These are phyloP conservation scores for Chaetothyriales sp. DNA, from an alignment of 2,329 filamentous ascomycete genomes.

Conservation along the genomic window DNA sequence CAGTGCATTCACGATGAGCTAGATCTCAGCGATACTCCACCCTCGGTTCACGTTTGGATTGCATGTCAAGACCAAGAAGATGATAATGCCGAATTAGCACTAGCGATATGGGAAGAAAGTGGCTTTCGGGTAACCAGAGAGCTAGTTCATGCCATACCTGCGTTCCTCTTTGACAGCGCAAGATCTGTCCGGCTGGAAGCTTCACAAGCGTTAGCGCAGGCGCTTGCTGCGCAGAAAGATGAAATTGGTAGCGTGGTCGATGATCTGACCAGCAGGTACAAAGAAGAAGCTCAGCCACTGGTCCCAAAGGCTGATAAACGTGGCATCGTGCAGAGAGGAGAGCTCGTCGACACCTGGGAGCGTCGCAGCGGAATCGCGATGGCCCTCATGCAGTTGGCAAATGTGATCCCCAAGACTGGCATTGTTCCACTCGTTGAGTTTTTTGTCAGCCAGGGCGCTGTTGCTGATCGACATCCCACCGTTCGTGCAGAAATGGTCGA, in stretches of 20 bases:
- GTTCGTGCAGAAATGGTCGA: constrained; percentile 88
- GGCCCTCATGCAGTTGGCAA: constrained; percentile 69
- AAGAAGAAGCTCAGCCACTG: constrained; percentile 66
- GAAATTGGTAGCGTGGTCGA: constrained; percentile 50
- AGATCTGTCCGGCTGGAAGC: constrained; percentile 70
- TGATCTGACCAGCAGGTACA: constrained; percentile 57
- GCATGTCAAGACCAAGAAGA: constrained; percentile 80
- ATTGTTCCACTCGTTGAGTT: constrained; percentile 72
- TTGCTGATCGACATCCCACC: constrained; percentile 65
- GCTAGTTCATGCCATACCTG: constrained; percentile 54
- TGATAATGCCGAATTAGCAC: constrained; percentile 71
- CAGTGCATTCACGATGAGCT: constrained; percentile 86
- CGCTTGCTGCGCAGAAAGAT: constrained; percentile 47
- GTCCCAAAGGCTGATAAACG: constrained; percentile 79
- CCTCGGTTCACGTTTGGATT: constrained; percentile 85
- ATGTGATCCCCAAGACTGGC: constrained; percentile 52
- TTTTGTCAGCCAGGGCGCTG: constrained; percentile 68
- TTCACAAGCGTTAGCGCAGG: constrained; percentile 66
- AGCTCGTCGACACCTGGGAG: constrained; percentile 83
- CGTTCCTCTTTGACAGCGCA: constrained; percentile 69
- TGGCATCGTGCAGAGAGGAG: constrained; percentile 83
- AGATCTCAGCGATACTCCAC: constrained; percentile 74
- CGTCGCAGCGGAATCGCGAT: constrained; percentile 76
- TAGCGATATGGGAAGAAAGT: constrained; percentile 91
- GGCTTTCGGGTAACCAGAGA: constrained; percentile 56